These are phyloP conservation scores for Aspergillus sp. DNA, from an alignment of 2,329 filamentous ascomycete species.

Conservation along the genomic window DNA sequence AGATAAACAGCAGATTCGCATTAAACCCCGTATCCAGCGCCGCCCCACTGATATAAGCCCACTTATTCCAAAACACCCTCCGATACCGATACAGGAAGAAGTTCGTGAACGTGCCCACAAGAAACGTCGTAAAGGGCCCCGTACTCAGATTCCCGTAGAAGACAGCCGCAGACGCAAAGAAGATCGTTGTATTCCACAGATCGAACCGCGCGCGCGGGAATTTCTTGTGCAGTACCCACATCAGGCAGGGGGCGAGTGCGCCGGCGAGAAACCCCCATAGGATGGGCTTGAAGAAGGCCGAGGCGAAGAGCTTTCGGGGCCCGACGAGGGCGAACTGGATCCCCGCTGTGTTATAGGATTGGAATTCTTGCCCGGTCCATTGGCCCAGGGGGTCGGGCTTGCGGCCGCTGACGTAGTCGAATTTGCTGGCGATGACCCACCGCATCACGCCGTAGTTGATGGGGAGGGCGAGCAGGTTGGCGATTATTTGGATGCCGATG, in stretches of 20 bases:
- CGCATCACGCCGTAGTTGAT: conserved; percentile 63
- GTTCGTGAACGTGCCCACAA: conserved; percentile 63
- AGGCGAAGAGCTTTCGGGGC: conserved; percentile 29
- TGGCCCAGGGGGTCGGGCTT: conserved; percentile 57
- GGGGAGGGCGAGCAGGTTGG: conserved; percentile 58
- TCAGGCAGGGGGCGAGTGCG: conserved; percentile 28
- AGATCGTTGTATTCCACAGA: conserved; percentile 63
- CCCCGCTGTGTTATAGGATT: conserved; percentile 54
- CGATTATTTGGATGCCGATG: conserved; percentile 63
- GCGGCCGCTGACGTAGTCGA: conserved; percentile 54
- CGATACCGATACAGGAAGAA: conserved; percentile 57
- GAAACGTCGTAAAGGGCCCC: conserved; percentile 57
- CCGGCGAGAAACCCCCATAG: conserved; percentile 36
- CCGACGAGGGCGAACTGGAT: conserved; percentile 62
- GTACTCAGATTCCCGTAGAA: conserved; percentile 65
- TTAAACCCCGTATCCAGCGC: conserved; percentile 65
- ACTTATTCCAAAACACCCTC: conserved; percentile 59
- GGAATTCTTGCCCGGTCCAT: conserved; percentile 60
- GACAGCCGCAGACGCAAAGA: conserved; percentile 55
- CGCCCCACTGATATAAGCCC: conserved; percentile 62
- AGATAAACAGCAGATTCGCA: conserved; percentile 61
- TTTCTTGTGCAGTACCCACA: conserved; percentile 53
- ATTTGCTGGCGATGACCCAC: conserved; percentile 60
- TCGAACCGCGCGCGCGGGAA: conserved; percentile 57
- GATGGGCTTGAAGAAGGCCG: conserved; percentile 28